Evolutionary conservation across 2,329 filamentous ascomycete species (phyloP), one percentile per base, ranked within the genome.

Genomic region (Stagonosporopsis chrysanthemi): DNA sequence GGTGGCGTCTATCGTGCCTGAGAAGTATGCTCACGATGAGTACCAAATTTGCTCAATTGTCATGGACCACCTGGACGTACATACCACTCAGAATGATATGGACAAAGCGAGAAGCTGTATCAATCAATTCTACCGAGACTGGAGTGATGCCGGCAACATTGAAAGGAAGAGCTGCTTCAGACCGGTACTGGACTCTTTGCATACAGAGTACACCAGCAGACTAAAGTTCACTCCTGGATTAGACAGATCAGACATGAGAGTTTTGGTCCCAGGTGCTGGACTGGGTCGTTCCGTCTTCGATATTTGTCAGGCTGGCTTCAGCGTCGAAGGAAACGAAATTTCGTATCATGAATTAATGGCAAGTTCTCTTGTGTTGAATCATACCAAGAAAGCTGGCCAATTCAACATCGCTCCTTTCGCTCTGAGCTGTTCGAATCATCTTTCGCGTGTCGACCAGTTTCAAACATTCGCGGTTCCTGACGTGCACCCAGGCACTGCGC

Each of bases 301-400:
- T 41, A 81, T 98, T 14, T 92, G 89, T 72, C 80, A 80, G 26
- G 81, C 80, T 1, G 93, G 95, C 11, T 96, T 88, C 75, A 79
- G 84, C 11, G 85, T 87, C 0, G 92, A 97, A 75, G 94, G 94
- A 26, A 98, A 97, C 72, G 81, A 99, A 77, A 96, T 98, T 60
- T 97, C 93, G 2, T 98, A 96, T 72, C 95, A 99, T 75, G 92
- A 97, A 74, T 85, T 99, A n/a, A 82, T 98, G 56, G 92, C 92
- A 1, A 96, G 91, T 56, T 85, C 84, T 61, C 86, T 90, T 71
- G 84, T 93, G 15, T 84, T 93, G 44, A 93, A 94, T 74, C 83
- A 82, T 66, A 90, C 88, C 4, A 67, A 80, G 0, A 71, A 75
- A 2, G 84, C 84, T 0, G 82, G 83, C 15, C 82, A 90, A 60